These are phyloP conservation scores for Sporothrix variecibatus DNA, from an alignment of 2,329 filamentous ascomycete genomes.

Conservation along the genomic window DNA sequence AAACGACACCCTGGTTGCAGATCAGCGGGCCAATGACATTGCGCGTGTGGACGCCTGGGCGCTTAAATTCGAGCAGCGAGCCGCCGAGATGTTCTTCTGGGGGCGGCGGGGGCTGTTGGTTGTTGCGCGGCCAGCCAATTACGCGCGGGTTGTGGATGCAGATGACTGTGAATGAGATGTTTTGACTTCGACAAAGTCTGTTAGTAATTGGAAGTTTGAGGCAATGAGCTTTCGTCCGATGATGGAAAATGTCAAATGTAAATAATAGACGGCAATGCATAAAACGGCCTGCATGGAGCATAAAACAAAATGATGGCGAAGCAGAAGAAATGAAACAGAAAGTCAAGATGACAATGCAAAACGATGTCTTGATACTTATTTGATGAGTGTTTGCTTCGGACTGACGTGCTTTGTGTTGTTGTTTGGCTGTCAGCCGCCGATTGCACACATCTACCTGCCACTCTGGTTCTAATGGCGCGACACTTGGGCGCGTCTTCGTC, in stretches of 20 bases:
- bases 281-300: background rate
- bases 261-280: background rate
- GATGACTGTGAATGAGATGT: background rate
- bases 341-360: background rate
- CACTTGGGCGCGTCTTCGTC: background rate
- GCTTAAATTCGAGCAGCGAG: constrained; percentile 32
- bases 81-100: constrained; percentile 14
- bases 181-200: background rate
- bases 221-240: background rate
- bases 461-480: background rate
- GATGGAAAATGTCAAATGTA: background rate
- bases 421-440: background rate
- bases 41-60: constrained; percentile 28
- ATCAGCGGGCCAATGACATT: constrained; percentile 32
- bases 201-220: background rate
- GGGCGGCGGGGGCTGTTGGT: constrained; percentile 5
- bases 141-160: background rate
- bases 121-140: constrained; percentile 11
- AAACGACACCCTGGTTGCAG: constrained; percentile 22
- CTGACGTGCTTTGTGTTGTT: background rate
- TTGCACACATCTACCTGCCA: background rate
- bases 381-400: background rate
- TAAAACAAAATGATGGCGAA: background rate
- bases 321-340: background rate
- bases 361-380: background rate